Conservation (phyloP, 2,329 filamentous ascomycete genomes). For the Dactylellina leptospora region DNA sequence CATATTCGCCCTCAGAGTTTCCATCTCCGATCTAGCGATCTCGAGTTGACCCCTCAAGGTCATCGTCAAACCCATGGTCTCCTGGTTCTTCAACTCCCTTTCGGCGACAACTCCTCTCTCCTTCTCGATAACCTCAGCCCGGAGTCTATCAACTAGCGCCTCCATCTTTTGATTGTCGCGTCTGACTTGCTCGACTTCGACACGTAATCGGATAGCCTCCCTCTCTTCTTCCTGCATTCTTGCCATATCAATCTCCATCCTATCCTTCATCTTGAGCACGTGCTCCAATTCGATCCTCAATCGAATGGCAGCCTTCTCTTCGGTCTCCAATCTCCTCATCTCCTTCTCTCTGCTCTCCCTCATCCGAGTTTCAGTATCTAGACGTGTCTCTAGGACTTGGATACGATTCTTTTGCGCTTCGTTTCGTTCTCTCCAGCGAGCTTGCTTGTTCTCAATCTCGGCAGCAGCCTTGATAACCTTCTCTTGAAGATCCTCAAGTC, state of each 20-base stretch:
- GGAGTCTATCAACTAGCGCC: slow-evolving; percentile 64
- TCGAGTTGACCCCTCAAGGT: slow-evolving; percentile 84
- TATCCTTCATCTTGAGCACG: slow-evolving; percentile 60
- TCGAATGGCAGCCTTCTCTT: slow-evolving; percentile 70
- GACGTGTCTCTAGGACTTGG: slow-evolving; percentile 78
- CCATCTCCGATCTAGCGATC: slow-evolving; percentile 82
- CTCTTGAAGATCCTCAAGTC: slow-evolving; percentile 84
- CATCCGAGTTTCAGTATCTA: slow-evolving; percentile 77
- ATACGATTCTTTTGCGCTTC: slow-evolving; percentile 80
- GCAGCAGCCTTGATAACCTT: slow-evolving; percentile 82
- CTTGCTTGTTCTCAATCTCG: slow-evolving; percentile 83
- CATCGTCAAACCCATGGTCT: slow-evolving; percentile 81
- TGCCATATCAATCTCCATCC: slow-evolving; percentile 72
- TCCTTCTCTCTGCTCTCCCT: slow-evolving; percentile 73
- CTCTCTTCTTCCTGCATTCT: slow-evolving; percentile 72
- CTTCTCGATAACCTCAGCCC: slow-evolving; percentile 59
- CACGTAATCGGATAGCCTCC: slow-evolving; percentile 65
- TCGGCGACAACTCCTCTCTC: slow-evolving; percentile 71
- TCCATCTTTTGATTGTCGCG: slow-evolving; percentile 60
- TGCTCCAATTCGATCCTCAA: slow-evolving; percentile 57
- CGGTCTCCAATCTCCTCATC: slow-evolving; percentile 71
- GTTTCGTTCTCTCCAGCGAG: slow-evolving; percentile 79
- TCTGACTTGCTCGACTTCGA: slow-evolving; percentile 52
- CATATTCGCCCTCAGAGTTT: slow-evolving; percentile 80
- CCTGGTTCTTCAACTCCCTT: slow-evolving; percentile 77